These are phyloP conservation scores for Neonectria ditissima DNA, from an alignment of 2,329 filamentous ascomycete genomes.

Conservation along the genomic window DNA sequence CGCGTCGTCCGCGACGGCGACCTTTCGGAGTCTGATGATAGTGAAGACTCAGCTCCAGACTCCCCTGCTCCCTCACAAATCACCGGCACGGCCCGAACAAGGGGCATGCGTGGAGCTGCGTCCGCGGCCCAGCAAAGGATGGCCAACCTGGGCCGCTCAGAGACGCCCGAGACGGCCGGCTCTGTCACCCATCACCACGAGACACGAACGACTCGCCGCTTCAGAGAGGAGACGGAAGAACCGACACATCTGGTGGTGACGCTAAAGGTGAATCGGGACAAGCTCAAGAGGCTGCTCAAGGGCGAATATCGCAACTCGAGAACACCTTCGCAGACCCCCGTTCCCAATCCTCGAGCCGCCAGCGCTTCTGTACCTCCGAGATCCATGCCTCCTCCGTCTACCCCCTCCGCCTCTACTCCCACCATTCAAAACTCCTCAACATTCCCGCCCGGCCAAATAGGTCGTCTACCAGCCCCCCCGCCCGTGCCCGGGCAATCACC, in stretches of 20 bases:
- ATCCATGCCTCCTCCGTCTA: slow-evolving; percentile 53
- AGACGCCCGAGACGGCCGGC: slow-evolving; percentile 83
- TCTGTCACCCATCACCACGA: slow-evolving; percentile 74
- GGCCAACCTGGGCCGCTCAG: slow-evolving; percentile 83
- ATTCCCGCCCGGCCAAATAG: slow-evolving; percentile 67
- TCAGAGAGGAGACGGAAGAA: slow-evolving; percentile 84
- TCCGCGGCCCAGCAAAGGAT: slow-evolving; percentile 89
- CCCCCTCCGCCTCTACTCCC: slow-evolving; percentile 52
- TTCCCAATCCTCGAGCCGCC: slow-evolving; percentile 47
- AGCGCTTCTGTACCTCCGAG: slow-evolving; percentile 47
- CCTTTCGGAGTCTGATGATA: slow-evolving; percentile 88
- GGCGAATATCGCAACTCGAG: slow-evolving; percentile 61
- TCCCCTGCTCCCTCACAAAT: slow-evolving; percentile 84
- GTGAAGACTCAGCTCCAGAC: slow-evolving; percentile 86
- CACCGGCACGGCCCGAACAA: slow-evolving; percentile 82
- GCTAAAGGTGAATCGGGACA: slow-evolving; percentile 78
- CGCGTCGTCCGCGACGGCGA: slow-evolving; percentile 72
- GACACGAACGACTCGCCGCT: slow-evolving; percentile 73
- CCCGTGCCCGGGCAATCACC: slow-evolving; percentile 66
- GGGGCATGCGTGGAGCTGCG: slow-evolving; percentile 90
- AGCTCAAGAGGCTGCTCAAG: slow-evolving; percentile 73
- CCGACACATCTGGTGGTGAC: slow-evolving; percentile 78
- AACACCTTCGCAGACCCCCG: slow-evolving; percentile 51
- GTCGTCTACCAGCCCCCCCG: slow-evolving; percentile 76
- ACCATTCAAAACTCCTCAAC: slow-evolving; percentile 49